Conservation (phyloP, 306 rosid species). For the Clitoria ternatea region DNA sequence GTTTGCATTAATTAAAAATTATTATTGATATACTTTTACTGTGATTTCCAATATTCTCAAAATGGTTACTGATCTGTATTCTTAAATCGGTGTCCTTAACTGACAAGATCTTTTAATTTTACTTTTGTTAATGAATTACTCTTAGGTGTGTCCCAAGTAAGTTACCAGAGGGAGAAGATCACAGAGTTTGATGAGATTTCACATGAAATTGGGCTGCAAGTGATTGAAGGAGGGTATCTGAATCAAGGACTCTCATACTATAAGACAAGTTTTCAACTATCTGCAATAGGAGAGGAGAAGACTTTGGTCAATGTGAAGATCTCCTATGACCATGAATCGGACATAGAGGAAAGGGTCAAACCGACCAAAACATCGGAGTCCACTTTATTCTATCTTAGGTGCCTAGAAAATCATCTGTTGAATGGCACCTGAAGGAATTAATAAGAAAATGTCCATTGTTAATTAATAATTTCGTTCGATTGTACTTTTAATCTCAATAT, state of each 20-base stretch:
- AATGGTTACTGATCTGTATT: no score
- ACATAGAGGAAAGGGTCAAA: conserved; percentile 28
- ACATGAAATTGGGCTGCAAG: conserved; percentile 50
- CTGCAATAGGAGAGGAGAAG: conserved; percentile 22
- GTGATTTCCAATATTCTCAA: no score
- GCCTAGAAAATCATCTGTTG: conserved; percentile 39
- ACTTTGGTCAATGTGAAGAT: conserved; percentile 50
- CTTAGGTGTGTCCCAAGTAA: conserved; percentile 19
- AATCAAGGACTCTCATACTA: conserved; percentile 49
- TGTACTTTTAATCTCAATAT: no score
- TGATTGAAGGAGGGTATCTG: conserved; percentile 55
- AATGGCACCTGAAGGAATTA: conserved; percentile 11
- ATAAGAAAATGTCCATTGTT: no score
- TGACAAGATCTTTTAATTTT: neutral
- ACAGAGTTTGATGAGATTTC: conserved; percentile 43
- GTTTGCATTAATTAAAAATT: no score
- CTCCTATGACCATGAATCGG: conserved; percentile 47
- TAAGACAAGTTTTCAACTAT: conserved; percentile 44
- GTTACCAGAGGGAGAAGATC: conserved; percentile 52
- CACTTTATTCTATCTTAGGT: conserved; percentile 32
- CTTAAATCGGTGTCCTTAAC: no score
- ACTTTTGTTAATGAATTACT: neutral
- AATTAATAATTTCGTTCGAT: no score
- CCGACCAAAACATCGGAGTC: conserved; percentile 31
- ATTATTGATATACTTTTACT: no score